Percentiles rank a stretch among this genome's conserved stretches.
These are phyloP conservation scores for Lactifluus piperatus DNA, from an alignment of 768 basidiomycete species.

Conservation along the genomic window DNA sequence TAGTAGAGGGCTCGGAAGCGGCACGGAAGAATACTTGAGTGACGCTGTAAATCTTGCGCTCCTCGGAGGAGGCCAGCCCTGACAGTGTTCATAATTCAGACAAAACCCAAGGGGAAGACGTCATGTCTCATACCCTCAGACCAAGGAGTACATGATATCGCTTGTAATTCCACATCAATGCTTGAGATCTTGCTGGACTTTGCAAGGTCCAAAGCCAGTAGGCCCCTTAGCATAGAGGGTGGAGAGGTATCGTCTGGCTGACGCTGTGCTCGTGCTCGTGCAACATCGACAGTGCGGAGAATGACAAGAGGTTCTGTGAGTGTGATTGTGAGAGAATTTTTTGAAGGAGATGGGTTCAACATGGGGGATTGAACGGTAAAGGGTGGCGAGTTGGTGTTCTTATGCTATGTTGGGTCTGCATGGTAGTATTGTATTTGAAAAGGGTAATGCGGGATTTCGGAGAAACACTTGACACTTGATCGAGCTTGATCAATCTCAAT, in stretches of 20 bases:
- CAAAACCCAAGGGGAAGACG: constrained; percentile 9
- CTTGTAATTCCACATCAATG: constrained; percentile 74
- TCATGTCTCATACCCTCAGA: constrained; percentile 59
- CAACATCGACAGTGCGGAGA: constrained; percentile 34
- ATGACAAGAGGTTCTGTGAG: constrained; percentile 51
- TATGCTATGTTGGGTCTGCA: too few species aligned
- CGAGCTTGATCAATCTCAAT: too few species aligned
- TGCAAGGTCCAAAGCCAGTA: constrained; percentile 50
- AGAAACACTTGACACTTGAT: too few species aligned
- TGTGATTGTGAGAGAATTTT: constrained; percentile 34
- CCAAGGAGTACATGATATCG: constrained; percentile 66
- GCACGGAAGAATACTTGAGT: constrained; percentile 69
- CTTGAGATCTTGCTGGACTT: constrained; percentile 83
- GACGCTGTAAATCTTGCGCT: constrained; percentile 63
- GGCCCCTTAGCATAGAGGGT: constrained; percentile 55
- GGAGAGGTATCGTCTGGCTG: constrained; percentile 26
- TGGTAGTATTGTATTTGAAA: background rate
- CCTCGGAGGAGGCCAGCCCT: constrained; percentile 74
- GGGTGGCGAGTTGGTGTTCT: background rate
- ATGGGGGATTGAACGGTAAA: background rate
- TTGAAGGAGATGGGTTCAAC: constrained; percentile 23
- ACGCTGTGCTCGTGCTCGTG: constrained; percentile 23
- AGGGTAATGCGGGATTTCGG: too few species aligned
- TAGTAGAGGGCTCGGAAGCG: constrained; percentile 31
- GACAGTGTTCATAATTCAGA: constrained; percentile 32